Evolutionary conservation across 2,329 filamentous ascomycete genomes (phyloP).

Genomic region (Xylariaceae sp.): DNA sequence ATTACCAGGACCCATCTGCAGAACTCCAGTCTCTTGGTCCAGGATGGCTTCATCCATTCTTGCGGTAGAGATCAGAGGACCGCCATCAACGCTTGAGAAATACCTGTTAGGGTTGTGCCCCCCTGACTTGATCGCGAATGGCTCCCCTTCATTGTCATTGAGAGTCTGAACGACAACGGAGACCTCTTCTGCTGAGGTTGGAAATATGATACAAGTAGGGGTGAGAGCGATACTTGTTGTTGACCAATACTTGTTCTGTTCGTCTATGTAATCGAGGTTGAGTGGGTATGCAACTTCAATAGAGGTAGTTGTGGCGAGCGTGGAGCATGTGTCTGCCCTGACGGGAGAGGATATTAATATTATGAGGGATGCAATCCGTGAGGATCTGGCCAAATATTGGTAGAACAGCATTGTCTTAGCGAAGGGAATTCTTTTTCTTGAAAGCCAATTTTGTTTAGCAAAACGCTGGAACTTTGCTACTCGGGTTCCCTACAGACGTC

Average conservation of each 20-base stretch:
- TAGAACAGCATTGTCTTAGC: constrained; percentile 15
- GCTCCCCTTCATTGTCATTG: constrained; percentile 37
- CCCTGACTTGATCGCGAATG: constrained; percentile 54
- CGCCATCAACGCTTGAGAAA: constrained; percentile 46
- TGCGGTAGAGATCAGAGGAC: constrained; percentile 46
- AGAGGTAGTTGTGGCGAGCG: constrained; percentile 29
- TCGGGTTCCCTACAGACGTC: too few relatives aligned
- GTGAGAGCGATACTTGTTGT: constrained; percentile 38
- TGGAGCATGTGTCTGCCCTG: constrained; percentile 36
- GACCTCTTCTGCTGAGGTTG: constrained; percentile 48
- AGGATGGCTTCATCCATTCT: constrained; percentile 39
- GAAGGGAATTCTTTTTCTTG: background rate
- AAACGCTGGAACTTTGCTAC: background rate
- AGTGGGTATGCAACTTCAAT: constrained; percentile 34
- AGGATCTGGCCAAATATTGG: constrained; percentile 2
- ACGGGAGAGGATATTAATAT: constrained; percentile 17
- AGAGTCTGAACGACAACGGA: constrained; percentile 47
- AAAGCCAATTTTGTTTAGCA: background rate
- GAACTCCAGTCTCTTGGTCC: constrained; percentile 35
- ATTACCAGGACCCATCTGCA: constrained; percentile 42
- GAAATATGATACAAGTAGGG: constrained; percentile 45
- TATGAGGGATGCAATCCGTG: constrained; percentile 11
- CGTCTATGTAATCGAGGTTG: constrained; percentile 33
- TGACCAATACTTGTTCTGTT: constrained; percentile 44
- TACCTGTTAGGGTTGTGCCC: constrained; percentile 54